Evolutionary conservation across 2,329 filamentous ascomycete species (phyloP).

Genomic region (Paraphaeosphaeria minitans): DNA sequence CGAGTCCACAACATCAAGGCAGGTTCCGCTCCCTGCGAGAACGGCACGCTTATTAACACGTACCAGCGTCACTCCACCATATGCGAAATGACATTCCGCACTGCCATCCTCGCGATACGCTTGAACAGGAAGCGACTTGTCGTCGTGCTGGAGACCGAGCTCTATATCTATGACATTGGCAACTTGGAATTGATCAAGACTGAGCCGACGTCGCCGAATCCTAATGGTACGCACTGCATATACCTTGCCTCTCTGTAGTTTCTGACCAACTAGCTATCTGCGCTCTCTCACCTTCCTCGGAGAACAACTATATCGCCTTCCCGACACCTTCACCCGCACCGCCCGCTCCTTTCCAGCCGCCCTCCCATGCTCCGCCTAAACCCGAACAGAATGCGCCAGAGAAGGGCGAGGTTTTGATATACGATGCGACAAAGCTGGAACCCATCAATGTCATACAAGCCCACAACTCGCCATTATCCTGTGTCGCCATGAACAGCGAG

Average conservation of each 20-base stretch:
- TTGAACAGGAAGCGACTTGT: constrained; percentile 93
- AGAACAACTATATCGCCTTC: constrained; percentile 94
- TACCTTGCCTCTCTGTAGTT: constrained; percentile 2
- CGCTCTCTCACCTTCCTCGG: constrained; percentile 89
- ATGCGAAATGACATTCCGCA: constrained; percentile 97
- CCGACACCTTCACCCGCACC: constrained; percentile 74
- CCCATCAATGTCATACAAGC: constrained; percentile 95
- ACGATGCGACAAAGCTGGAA: constrained; percentile 86
- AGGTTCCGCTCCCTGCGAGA: constrained; percentile 31
- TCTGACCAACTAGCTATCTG: constrained; percentile 70
- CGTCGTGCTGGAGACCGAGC: constrained; percentile 92
- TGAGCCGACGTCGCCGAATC: constrained; percentile 92
- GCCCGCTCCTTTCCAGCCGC: constrained; percentile 60
- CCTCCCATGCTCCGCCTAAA: constrained; percentile 84
- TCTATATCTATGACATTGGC: constrained; percentile 98
- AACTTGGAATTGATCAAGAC: constrained; percentile 96
- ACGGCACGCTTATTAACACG: background rate
- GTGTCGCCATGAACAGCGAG: constrained; percentile 88
- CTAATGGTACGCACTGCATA: constrained; percentile 61
- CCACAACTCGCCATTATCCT: constrained; percentile 88
- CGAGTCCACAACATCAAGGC: constrained; percentile 99
- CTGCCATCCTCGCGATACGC: constrained; percentile 91
- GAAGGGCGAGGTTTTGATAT: constrained; percentile 89
- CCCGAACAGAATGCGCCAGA: constrained; percentile 77
- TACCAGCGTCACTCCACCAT: constrained; percentile 78